A percentile compares a stretch with the other conserved stretches of the same genome.
Evolutionary conservation across 108 stramenopile species (phyloP).

Genomic region (Chaetoceros tenuissimus): DNA sequence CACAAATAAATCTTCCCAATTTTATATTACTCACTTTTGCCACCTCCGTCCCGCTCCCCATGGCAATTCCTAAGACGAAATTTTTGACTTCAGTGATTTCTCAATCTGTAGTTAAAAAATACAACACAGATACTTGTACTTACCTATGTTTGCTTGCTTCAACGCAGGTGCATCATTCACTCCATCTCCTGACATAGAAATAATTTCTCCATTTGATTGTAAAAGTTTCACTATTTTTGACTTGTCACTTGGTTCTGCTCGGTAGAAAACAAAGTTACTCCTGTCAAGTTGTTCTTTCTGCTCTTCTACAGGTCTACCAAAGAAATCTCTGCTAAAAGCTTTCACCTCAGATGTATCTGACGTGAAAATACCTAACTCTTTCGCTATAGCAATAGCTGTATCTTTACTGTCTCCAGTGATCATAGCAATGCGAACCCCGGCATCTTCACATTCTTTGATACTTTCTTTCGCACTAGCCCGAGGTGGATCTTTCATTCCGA

Average conservation of each 20-base stretch:
- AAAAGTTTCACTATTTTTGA: slow-evolving; percentile 65
- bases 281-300: slow-evolving; percentile 18
- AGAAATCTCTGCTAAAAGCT: slow-evolving; percentile 37
- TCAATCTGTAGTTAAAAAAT: too few relatives aligned
- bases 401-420: slow-evolving; percentile 84
- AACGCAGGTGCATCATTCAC: slow-evolving; percentile 96
- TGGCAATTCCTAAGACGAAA: neutral
- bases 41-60: neutral
- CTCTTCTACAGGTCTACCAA: slow-evolving; percentile 21
- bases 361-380: slow-evolving; percentile 62
- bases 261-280: slow-evolving; percentile 51
- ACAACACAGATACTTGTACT: neutral
- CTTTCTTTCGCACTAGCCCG: slow-evolving; percentile 71
- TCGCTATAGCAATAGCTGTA: slow-evolving; percentile 80
- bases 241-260: slow-evolving; percentile 83
- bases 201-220: slow-evolving; percentile 60
- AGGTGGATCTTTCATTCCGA: slow-evolving; percentile 83
- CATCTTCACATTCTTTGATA: slow-evolving; percentile 53
- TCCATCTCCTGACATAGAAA: slow-evolving; percentile 94
- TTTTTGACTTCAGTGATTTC: too few relatives aligned
- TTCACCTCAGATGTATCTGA: slow-evolving; percentile 12
- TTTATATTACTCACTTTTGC: too few relatives aligned
- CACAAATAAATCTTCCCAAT: too few relatives aligned
- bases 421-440: slow-evolving; percentile 83
- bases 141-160: slow-evolving; percentile 84